Evolutionary conservation across 2,329 filamentous ascomycete species (phyloP).

Genomic region (Spiromastix sp.): DNA sequence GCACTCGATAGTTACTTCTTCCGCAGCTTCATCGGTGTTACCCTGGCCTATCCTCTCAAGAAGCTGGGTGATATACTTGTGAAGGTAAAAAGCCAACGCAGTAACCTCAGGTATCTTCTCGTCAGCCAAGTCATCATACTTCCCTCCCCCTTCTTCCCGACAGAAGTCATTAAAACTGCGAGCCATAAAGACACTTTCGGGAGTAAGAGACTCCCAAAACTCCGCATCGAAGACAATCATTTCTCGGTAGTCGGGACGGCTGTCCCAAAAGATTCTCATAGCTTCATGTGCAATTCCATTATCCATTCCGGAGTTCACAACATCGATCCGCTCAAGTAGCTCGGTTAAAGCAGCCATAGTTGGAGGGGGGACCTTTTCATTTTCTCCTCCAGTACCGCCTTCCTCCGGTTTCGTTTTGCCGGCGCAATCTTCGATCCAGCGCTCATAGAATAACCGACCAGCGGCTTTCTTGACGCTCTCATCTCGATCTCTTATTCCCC

Average conservation of each 20-base stretch:
- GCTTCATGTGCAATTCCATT: constrained; percentile 85
- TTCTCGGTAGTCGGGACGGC: constrained; percentile 53
- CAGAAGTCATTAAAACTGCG: constrained; percentile 94
- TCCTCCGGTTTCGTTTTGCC: constrained; percentile 50
- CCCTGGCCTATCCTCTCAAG: constrained; percentile 28
- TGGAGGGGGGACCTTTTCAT: constrained; percentile 46
- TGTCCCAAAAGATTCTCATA: constrained; percentile 94
- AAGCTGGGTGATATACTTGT: constrained; percentile 59
- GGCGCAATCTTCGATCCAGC: constrained; percentile 96
- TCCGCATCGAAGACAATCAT: constrained; percentile 34
- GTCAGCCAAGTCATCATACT: constrained; percentile 66
- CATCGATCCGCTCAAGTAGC: constrained; percentile 84
- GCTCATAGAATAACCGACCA: constrained; percentile 77
- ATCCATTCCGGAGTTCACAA: constrained; percentile 81
- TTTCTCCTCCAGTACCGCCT: constrained; percentile 37
- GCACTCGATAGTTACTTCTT: constrained; percentile 77
- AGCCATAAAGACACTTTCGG: constrained; percentile 81
- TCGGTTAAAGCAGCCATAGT: constrained; percentile 79
- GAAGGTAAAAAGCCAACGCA: constrained; percentile 75
- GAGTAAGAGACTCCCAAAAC: constrained; percentile 43
- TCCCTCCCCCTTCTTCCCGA: constrained; percentile 60
- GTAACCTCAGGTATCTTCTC: constrained; percentile 95
- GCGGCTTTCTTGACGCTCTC: constrained; percentile 90
- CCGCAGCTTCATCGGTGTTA: constrained; percentile 51
- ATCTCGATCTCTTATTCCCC: constrained; percentile 89